Conservation (phyloP, 2,329 filamentous ascomycete species). For the Colletotrichum sp. region DNA sequence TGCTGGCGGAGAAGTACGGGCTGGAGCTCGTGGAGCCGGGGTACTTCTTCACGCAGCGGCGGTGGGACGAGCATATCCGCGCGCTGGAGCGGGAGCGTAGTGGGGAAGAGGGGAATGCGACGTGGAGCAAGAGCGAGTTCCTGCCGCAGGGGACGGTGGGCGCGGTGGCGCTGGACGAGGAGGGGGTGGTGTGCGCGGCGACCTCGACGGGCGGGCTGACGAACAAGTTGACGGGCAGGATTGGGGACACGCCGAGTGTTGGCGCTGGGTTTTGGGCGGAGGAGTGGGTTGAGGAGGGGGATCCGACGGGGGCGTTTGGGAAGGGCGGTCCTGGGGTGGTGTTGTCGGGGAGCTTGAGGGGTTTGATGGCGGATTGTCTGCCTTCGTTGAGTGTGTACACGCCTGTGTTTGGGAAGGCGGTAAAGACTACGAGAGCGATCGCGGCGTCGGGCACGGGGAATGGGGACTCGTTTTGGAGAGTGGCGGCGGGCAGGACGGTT, state of each 20-base stretch:
- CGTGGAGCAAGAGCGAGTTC: constrained; percentile 68
- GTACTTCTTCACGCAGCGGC: constrained; percentile 80
- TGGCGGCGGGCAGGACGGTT: constrained; percentile 73
- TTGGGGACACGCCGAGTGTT: constrained; percentile 84
- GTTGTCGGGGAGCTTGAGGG: constrained; percentile 48
- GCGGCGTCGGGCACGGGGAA: constrained; percentile 84
- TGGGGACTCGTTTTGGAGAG: constrained; percentile 83
- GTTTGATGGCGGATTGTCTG: constrained; percentile 64
- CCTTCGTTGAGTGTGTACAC: constrained; percentile 51
- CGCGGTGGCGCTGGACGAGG: constrained; percentile 79
- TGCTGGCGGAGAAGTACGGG: constrained; percentile 70
- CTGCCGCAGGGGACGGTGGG: constrained; percentile 86
- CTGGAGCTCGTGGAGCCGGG: constrained; percentile 70
- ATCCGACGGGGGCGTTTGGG: constrained; percentile 30
- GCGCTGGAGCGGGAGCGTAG: constrained; percentile 58
- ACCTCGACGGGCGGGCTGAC: constrained; percentile 80
- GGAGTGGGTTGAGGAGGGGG: constrained; percentile 68
- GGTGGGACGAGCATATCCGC: constrained; percentile 79
- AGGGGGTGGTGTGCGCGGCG: constrained; percentile 73
- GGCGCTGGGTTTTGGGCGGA: constrained; percentile 93
- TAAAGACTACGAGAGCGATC: constrained; percentile 46
- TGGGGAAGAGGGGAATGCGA: constrained; percentile 40
- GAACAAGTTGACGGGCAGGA: constrained; percentile 84
- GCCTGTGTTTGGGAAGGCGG: neutral
- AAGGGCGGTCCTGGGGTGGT: constrained; percentile 25